A percentile compares a stretch with the other conserved stretches of the same genome.
phyloP scores from a whole-genome alignment of 176 grass and related monocot genomes.

The Typha latifolia region DNA sequence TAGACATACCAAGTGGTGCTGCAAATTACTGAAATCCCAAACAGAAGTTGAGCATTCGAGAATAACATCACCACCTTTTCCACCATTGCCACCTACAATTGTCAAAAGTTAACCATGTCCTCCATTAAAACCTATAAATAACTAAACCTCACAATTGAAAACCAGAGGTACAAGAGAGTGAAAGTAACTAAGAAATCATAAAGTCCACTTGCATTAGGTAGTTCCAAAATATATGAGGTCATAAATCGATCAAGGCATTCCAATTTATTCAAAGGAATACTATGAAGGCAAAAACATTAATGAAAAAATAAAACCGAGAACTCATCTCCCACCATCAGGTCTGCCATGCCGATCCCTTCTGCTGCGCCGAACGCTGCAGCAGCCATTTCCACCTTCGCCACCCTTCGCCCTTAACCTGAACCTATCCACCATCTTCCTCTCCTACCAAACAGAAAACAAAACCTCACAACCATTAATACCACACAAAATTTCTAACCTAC shows the following conservation, averaged over 20 bases:
- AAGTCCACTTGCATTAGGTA: too few relatives aligned
- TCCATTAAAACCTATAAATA: background rate
- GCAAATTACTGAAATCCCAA: conserved; percentile 76
- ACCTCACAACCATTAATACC: background rate
- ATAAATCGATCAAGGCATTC: too few relatives aligned
- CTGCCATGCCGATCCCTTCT: conserved; percentile 33
- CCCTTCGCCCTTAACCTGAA: conserved; percentile 55
- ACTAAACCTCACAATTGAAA: background rate
- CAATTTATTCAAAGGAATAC: background rate
- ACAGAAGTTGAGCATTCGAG: conserved; percentile 68
- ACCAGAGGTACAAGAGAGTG: background rate
- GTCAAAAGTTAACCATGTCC: background rate
- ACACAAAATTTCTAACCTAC: background rate
- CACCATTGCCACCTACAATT: conserved; percentile 68
- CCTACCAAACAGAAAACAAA: conserved; percentile 17
- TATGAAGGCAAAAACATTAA: background rate
- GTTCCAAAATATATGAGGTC: too few relatives aligned
- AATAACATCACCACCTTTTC: conserved; percentile 78
- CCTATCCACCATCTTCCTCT: conserved; percentile 58
- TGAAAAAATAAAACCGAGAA: background rate
- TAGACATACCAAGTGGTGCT: conserved; percentile 56
- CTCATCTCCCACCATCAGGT: conserved; percentile 38
- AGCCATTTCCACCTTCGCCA: conserved; percentile 56
- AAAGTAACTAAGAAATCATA: too few relatives aligned
- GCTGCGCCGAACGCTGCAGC: conserved; percentile 41